Base-by-base conservation (phyloP, 2,329 filamentous ascomycete genomes). In the Aureobasidium sp. region DNA sequence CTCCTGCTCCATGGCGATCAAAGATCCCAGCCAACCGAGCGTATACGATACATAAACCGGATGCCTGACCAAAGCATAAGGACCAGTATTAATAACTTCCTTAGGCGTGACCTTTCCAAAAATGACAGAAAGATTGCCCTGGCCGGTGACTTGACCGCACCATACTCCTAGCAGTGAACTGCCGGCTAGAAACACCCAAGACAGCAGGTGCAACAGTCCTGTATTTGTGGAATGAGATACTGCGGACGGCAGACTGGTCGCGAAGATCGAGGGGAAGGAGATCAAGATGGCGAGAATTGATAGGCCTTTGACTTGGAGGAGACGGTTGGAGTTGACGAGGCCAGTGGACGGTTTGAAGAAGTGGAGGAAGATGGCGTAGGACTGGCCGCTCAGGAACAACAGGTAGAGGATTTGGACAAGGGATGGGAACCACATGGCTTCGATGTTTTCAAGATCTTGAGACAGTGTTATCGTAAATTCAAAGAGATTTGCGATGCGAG, bases 351-450 rank as follows among this genome's bases (percentile, higher is more conserved):
- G 61, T 17, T 20, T 29, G 15, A 55, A 56, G 53, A 63, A 63
- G 32, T 63, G 61, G 10, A 60, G 20, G 23, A 52, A 48, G 29
- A 63, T 36, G 32, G 17, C 61, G 44, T 63, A 63, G 23, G 50
- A 23, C 23, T 59, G 61, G 29, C 32, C 37, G 32, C 55, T 29
- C 10, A 59, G 53, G 61, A 59, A 63, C 2, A 36, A 8, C 26
- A 59, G 41, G 37, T 63, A 63, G 61, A 63, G 61, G 15, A 61
- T 44, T n/a, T 59, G 55, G 13, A 59, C 32, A 2, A 59, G 42
- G 20, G 42, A 48, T 39, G 42, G 55, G 42, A 59, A 59, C 55
- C 55, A 59, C 55, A 59, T 59, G 9, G 29, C 20, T 34, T 17
- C 29, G 23, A 17, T n/a, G 26, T 32, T 15, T 48, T n/a, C 1